These are phyloP conservation scores for Sporisorium reilianum DNA, from an alignment of 1,284 basidiomycete species.

Conservation along the genomic window DNA sequence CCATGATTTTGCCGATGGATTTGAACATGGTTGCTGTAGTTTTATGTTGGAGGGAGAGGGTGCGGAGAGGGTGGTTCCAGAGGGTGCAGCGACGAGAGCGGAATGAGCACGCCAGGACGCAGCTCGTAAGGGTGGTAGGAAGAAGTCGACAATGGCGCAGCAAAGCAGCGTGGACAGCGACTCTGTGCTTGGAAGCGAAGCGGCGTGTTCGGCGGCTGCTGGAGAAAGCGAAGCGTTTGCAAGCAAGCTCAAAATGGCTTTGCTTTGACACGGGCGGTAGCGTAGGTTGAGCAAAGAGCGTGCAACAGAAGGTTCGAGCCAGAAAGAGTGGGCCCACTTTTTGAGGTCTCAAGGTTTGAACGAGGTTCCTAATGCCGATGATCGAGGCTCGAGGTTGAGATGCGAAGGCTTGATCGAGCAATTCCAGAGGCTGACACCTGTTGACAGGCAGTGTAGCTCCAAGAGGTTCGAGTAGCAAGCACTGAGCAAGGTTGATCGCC, in stretches of 20 bases:
- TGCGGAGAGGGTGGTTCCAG: not conserved
- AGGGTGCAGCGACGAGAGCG: not conserved
- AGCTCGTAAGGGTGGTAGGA: not conserved
- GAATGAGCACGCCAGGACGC: not conserved
- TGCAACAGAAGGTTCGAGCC: slow-evolving; percentile 6
- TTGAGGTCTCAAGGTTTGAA: not conserved
- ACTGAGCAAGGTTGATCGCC: not conserved
- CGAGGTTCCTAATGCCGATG: slow-evolving; percentile 3
- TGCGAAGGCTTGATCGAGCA: slow-evolving; percentile 11
- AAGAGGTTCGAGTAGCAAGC: slow-evolving; percentile 1
- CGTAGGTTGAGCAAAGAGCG: slow-evolving; percentile 1
- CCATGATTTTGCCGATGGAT: slow-evolving; percentile 65
- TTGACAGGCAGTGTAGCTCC: not conserved
- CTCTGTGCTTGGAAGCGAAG: not conserved
- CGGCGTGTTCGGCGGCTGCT: not conserved
- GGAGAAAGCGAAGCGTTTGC: not conserved
- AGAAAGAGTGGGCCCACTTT: not conserved
- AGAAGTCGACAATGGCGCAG: not conserved
- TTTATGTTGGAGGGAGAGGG: not conserved
- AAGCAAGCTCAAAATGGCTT: not conserved
- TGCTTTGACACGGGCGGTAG: slow-evolving; percentile 11
- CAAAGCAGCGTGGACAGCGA: not conserved
- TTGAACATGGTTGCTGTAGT: slow-evolving; percentile 59
- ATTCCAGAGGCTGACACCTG: not conserved
- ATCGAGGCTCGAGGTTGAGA: slow-evolving; percentile 20